Base-by-base conservation (phyloP, 2,329 filamentous ascomycete genomes). In the Penicillium sclerotiorum region DNA sequence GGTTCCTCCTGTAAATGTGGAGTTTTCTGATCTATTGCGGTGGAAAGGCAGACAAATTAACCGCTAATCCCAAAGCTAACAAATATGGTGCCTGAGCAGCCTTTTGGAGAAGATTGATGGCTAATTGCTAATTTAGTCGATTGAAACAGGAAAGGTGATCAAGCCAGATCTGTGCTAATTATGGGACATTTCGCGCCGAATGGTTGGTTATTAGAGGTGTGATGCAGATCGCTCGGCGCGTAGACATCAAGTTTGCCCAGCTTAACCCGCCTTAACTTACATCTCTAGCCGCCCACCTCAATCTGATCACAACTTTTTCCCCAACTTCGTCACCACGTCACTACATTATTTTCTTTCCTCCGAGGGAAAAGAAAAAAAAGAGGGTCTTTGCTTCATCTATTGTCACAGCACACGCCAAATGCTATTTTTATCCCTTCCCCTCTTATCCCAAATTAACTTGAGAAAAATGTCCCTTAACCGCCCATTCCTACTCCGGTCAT, bases 81-180 rank as follows among this genome's bases (percentile, higher is more conserved):
- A 18, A 36, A 7, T 17, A 8, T 18, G 28, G 15, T 32, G 28
- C 28, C 15, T 6, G 11, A 32, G 12, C n/a, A n/a, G n/a, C n/a
- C n/a, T n/a, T n/a, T n/a, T n/a, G n/a, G n/a, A n/a, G n/a, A 28
- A 28, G 25, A 9, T 20, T 17, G 15, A 18, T 20, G 3, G 33
- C 20, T 36, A 44, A 47, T 35, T 18, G 20, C 23, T 36, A 43
- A 43, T 43, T 43, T 43, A 33, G 40, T n/a, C n/a, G n/a, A n/a
- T n/a, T n/a, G n/a, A n/a, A 28, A 46, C 43, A 20, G 28, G 43
- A 30, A 8, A 30, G 11, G 13, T 25, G 33, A 18, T 36, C 35
- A n/a, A n/a, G n/a, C n/a, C n/a, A n/a, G n/a, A n/a, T n/a, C 40
- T 25, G 25, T 56, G 52, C 58, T 59, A 61, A 61, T 62, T 60